A percentile compares a stretch with the other conserved stretches of the same genome.
Conservation (phyloP, 2,329 filamentous ascomycete genomes). For the Bretziella fagacearum region DNA sequence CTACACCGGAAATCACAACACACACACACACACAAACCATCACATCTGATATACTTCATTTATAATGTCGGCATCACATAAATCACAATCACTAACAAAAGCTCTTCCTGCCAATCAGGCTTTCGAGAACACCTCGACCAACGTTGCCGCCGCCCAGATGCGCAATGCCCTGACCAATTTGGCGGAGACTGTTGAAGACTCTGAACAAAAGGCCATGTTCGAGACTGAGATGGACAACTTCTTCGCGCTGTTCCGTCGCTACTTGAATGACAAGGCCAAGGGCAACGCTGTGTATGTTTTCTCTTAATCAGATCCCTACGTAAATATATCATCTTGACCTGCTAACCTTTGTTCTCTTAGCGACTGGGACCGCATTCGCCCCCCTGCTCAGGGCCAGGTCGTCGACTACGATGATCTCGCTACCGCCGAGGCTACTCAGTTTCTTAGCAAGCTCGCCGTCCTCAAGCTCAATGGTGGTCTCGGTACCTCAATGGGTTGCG, state of each 20-base stretch:
- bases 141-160: constrained; percentile 96
- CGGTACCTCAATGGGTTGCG: constrained; percentile 98
- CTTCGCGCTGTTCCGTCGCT: constrained; percentile 95
- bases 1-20: no score
- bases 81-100: constrained; percentile 20
- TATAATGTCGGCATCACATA: no score
- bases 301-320: no score
- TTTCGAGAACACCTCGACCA: constrained; percentile 98
- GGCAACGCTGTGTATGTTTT: constrained; percentile 70
- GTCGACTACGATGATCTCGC: constrained; percentile 84
- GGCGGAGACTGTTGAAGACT: constrained; percentile 73
- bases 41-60: not conserved
- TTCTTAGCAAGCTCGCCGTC: constrained; percentile 93
- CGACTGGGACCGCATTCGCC: constrained; percentile 92
- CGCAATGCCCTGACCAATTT: constrained; percentile 91
- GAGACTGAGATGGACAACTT: constrained; percentile 99
- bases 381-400: constrained; percentile 83
- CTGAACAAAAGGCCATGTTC: constrained; percentile 77
- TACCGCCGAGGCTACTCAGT: constrained; percentile 79
- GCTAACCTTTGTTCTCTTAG: no score
- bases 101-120: constrained; percentile 43
- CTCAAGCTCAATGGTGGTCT: constrained; percentile 99
- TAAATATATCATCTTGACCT: no score
- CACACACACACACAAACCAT: no score
- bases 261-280: constrained; percentile 98